phyloP scores from a whole-genome alignment of 139 green algal genomes.

The Coccomyxa sp. region DNA sequence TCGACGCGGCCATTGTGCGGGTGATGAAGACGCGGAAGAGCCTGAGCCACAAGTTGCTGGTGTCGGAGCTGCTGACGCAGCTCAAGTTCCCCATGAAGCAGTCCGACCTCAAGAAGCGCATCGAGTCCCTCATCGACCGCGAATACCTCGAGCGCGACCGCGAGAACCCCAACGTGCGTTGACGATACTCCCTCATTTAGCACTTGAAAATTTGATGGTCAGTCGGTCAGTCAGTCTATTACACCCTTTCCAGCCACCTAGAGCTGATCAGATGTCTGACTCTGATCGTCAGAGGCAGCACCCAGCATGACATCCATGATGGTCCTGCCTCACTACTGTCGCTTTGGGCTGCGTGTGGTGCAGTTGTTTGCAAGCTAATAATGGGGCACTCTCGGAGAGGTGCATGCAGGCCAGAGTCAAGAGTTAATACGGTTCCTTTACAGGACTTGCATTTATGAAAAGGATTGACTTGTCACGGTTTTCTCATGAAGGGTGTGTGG shows the following conservation, averaged over 20 bases:
- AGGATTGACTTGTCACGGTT: not conserved
- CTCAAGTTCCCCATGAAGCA: conserved; percentile 89
- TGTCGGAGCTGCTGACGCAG: conserved; percentile 88
- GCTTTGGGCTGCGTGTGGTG: not conserved
- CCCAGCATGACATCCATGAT: not conserved
- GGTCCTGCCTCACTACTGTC: not conserved
- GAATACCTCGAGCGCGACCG: conserved; percentile 94
- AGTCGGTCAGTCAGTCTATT: too few relatives aligned
- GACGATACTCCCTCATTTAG: not conserved
- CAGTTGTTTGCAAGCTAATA: too few relatives aligned
- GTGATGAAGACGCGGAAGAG: conserved; percentile 98
- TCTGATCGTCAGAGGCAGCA: not conserved
- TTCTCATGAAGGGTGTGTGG: not conserved
- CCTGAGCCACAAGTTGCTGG: conserved; percentile 89
- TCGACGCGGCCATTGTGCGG: conserved; percentile 95
- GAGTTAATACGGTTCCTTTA: not conserved
- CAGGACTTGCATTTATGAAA: not conserved
- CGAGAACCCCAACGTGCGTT: conserved; percentile 39
- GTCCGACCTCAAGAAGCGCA: conserved; percentile 94
- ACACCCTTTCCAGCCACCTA: not conserved
- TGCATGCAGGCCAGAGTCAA: not conserved
- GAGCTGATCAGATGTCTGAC: not conserved
- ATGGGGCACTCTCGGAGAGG: too few relatives aligned
- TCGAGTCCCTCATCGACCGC: conserved; percentile 96
- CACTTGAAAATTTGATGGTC: too few relatives aligned